Evolutionary conservation across 2,329 filamentous ascomycete species (phyloP).

Genomic region (Sporothrix humicola): DNA sequence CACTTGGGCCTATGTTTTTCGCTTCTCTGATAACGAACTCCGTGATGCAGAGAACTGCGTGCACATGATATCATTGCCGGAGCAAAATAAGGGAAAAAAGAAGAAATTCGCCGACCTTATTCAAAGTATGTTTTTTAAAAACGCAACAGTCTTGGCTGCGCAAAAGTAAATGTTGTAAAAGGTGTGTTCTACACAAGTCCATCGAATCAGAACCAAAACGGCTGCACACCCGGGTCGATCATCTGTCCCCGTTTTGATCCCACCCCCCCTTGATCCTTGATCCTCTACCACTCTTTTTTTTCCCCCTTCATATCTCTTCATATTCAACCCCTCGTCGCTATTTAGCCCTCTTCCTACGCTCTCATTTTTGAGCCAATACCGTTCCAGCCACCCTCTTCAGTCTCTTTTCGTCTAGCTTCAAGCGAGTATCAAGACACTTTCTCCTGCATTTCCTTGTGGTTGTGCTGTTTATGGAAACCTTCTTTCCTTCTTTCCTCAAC

Average conservation of each 20-base stretch:
- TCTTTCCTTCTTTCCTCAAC: background rate
- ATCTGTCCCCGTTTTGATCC: background rate
- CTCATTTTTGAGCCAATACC: background rate
- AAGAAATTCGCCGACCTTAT: background rate
- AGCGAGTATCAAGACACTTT: background rate
- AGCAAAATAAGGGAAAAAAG: background rate
- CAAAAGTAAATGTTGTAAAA: no score
- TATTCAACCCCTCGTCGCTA: background rate
- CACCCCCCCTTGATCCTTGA: no score
- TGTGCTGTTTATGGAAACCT: background rate
- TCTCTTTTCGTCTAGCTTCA: conserved; percentile 5
- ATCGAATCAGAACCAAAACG: background rate
- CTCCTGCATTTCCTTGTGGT: no score
- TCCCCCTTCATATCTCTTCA: background rate
- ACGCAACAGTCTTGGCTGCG: no score
- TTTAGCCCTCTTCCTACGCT: background rate
- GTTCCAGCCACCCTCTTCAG: no score
- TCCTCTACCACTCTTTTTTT: background rate
- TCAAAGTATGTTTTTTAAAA: background rate
- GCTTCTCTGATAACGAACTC: conserved; percentile 12
- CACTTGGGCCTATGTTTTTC: background rate
- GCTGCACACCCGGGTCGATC: background rate
- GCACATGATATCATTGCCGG: background rate
- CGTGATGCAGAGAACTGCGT: background rate
- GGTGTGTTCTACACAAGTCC: background rate